Conservation (phyloP, 2,329 filamentous ascomycete genomes). For the Chaetomium globosum region DNA sequence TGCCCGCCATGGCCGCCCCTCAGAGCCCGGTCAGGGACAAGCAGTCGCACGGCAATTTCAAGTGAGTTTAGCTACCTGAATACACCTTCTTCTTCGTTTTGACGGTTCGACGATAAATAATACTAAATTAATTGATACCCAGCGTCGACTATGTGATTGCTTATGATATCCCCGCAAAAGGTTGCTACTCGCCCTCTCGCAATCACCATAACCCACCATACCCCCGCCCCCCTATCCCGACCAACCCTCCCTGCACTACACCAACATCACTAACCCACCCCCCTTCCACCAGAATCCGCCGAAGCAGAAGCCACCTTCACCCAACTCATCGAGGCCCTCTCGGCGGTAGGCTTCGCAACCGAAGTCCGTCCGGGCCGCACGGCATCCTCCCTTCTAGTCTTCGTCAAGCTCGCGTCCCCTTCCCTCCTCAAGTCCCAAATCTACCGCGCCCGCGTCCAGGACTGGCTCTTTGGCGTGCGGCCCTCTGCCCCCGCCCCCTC, state of each 20-base stretch:
- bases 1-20: conserved; percentile 34
- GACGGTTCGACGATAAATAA: not conserved
- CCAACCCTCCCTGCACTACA: conserved; percentile 5
- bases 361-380: conserved; percentile 82
- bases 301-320: conserved; percentile 76
- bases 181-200: not conserved
- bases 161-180: conserved; percentile 35
- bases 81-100: not conserved
- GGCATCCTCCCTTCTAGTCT: conserved; percentile 75
- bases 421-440: conserved; percentile 76
- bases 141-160: conserved; percentile 40
- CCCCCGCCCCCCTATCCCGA: conserved; percentile 49
- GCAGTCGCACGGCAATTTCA: conserved; percentile 38
- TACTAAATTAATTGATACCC: not conserved
- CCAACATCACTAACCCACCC: not conserved
- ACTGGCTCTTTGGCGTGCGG: conserved; percentile 90
- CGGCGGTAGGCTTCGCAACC: conserved; percentile 77
- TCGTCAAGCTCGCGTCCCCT: conserved; percentile 76
- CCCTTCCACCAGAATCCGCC: conserved; percentile 56
- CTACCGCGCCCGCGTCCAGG: conserved; percentile 83
- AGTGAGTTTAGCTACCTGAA: conserved; percentile 27
- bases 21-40: conserved; percentile 31
- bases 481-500: conserved; percentile 68
- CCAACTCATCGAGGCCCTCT: conserved; percentile 73
- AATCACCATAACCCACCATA: not conserved